Evolutionary conservation across 371 early-diverging fungal genomes (phyloP), one percentile per base, ranked within the genome.

Genomic region (Saksenaea oblongispora): DNA sequence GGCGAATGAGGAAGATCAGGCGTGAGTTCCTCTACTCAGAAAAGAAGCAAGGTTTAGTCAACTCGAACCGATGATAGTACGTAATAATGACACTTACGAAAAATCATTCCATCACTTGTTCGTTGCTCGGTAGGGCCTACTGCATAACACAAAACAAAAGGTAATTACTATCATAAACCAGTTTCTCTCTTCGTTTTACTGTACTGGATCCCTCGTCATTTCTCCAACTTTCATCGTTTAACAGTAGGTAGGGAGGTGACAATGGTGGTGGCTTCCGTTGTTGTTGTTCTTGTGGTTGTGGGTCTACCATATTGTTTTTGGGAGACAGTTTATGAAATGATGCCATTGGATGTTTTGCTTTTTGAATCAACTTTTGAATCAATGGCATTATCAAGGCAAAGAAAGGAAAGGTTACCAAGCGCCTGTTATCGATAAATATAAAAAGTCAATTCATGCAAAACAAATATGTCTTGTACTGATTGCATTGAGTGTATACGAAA

Each of bases 271-370:
- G 31, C 31, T 31, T 31, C 7, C 31, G 31, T 7, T 47, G 51
- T 8, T 47, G 51, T 22, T 47, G 51, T 22, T 47, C 51, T 47
- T 24, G 22, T 44, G 18, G 44, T 10, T 22, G 17, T 47, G 51
- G 24, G 10, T 47, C 22, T 44, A 8, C 44, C 51, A 47, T 47
- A 0, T 17, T 22, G 22, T 47, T 47, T 22, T 47, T 47, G 10
- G 51, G 39, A 39, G 11, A 17, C 9, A 18, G 51, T 22, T 47
- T 47, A 18, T 47, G 51, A 22, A 47, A 47, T 1, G 51, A 47
- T 47, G 51, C 51, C 51, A 47, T 47, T 22, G 51, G 51, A 10
- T 47, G n/a, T 22, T 47, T 47, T 22, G 51, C 51, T 22, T 47
- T 47, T 10, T n/a, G 18, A 47, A 47, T 17, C 51, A 47, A 47